phyloP scores from a whole-genome alignment of 2,329 filamentous ascomycete genomes.

The Aureobasidium sp. region DNA sequence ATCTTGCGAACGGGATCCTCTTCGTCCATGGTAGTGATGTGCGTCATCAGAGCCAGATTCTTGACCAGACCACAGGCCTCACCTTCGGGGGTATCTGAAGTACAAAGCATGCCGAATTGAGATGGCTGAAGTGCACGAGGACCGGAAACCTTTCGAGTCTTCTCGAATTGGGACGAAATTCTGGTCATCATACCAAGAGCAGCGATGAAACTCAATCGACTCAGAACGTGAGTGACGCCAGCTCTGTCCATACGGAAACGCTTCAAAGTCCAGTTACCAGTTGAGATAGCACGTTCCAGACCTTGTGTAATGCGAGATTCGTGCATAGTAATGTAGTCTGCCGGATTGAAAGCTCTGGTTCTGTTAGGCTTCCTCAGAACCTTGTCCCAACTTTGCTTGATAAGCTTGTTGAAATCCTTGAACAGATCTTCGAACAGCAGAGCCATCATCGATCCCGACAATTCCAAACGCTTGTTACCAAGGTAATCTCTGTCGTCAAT shows the following conservation, averaged over 20 bases:
- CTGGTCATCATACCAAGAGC: constrained; percentile 99
- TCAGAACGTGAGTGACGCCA: constrained; percentile 92
- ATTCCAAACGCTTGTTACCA: constrained; percentile 89
- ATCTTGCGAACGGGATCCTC: constrained; percentile 82
- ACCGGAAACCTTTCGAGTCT: constrained; percentile 92
- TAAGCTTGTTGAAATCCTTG: constrained; percentile 83
- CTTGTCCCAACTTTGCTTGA: constrained; percentile 93
- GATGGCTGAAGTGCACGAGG: constrained; percentile 93
- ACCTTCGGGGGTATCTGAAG: constrained; percentile 95
- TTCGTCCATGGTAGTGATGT: constrained; percentile 94
- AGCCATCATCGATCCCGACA: constrained; percentile 89
- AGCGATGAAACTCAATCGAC: constrained; percentile 89
- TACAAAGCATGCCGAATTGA: constrained; percentile 96
- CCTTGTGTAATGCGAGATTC: constrained; percentile 83
- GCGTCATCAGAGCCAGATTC: constrained; percentile 96
- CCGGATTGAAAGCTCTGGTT: constrained; percentile 79
- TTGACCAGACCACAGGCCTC: constrained; percentile 97
- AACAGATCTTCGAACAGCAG: constrained; percentile 96
- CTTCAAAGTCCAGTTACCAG: constrained; percentile 95
- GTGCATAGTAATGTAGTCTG: constrained; percentile 73
- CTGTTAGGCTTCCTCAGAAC: constrained; percentile 89
- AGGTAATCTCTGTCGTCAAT: constrained; percentile 98
- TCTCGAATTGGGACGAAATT: constrained; percentile 97
- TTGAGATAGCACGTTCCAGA: constrained; percentile 93
- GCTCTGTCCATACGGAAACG: constrained; percentile 98